Evolutionary conservation across 139 green algal genomes (phyloP).

Genomic region (Asterochloris sp.): DNA sequence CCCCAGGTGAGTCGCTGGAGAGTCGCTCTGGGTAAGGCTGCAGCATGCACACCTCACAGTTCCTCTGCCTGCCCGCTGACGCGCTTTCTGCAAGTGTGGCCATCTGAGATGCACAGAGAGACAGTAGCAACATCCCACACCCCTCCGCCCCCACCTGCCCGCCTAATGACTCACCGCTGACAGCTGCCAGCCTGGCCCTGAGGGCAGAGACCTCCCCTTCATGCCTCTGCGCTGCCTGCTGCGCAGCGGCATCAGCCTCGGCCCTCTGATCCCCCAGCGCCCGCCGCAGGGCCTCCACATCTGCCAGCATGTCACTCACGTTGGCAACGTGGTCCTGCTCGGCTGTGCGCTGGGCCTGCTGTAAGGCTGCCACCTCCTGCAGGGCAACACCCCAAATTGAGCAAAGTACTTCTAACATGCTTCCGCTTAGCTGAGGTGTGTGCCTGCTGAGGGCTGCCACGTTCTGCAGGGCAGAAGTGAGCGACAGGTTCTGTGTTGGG

Average conservation of each 20-base stretch:
- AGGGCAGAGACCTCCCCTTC: slow-evolving; percentile 11
- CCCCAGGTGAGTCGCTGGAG: too few relatives aligned
- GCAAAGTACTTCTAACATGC: neutral
- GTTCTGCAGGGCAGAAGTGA: too few relatives aligned
- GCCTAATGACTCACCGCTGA: neutral
- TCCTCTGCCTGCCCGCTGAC: too few relatives aligned
- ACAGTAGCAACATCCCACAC: too few relatives aligned
- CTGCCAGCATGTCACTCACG: slow-evolving; percentile 7
- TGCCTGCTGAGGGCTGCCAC: too few relatives aligned
- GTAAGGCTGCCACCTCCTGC: slow-evolving; percentile 6
- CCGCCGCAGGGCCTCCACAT: slow-evolving; percentile 16
- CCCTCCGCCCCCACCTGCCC: too few relatives aligned
- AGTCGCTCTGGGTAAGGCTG: too few relatives aligned
- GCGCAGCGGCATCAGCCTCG: slow-evolving; percentile 5
- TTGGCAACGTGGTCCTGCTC: slow-evolving; percentile 12
- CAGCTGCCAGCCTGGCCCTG: neutral
- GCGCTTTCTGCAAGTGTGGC: too few relatives aligned
- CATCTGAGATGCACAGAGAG: too few relatives aligned
- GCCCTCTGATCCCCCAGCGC: slow-evolving; percentile 10
- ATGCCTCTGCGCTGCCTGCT: slow-evolving; percentile 5
- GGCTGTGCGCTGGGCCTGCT: neutral
- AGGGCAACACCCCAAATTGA: neutral
- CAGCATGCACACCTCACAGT: too few relatives aligned
- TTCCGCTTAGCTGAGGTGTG: too few relatives aligned
- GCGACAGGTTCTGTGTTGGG: too few relatives aligned